Evolutionary conservation across 2,329 filamentous ascomycete genomes (phyloP).

Genomic region (Endocalyx cinctus): DNA sequence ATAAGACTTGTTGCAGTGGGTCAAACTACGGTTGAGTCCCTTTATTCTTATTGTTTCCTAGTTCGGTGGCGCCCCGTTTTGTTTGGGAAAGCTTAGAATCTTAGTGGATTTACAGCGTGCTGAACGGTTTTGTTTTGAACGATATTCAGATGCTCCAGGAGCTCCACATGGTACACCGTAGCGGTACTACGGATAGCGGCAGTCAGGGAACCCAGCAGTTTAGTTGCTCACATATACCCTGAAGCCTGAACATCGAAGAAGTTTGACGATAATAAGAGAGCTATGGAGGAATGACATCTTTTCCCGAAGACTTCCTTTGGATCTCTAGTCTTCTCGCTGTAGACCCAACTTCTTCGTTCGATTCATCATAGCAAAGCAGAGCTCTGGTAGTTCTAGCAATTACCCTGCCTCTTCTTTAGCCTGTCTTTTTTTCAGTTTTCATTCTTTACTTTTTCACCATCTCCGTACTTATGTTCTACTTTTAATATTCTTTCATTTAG

Average conservation of each 20-base stretch:
- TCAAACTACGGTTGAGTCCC: slow-evolving; percentile 19
- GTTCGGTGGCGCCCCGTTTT: no score
- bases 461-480: slow-evolving; percentile 4
- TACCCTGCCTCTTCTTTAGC: slow-evolving; percentile 14
- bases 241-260: no score
- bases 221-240: no score
- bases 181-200: no score
- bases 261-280: no score
- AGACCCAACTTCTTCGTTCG: slow-evolving; percentile 23
- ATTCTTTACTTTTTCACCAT: slow-evolving; percentile 13
- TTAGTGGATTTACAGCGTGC: no score
- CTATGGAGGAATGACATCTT: no score
- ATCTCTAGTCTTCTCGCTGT: slow-evolving; percentile 22
- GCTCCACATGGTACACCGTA: no score
- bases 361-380: slow-evolving; percentile 31
- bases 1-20: slow-evolving; percentile 14
- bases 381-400: slow-evolving; percentile 45
- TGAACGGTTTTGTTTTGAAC: no score
- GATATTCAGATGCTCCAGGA: no score
- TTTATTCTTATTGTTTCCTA: slow-evolving; percentile 8
- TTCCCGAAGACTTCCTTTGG: slow-evolving; percentile 17
- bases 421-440: slow-evolving; percentile 11
- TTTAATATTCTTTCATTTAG: slow-evolving; percentile 4
- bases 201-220: no score
- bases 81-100: no score